Conservation (phyloP, 108 stramenopile species). For the Cyclotella choctawhatcheeana region DNA sequence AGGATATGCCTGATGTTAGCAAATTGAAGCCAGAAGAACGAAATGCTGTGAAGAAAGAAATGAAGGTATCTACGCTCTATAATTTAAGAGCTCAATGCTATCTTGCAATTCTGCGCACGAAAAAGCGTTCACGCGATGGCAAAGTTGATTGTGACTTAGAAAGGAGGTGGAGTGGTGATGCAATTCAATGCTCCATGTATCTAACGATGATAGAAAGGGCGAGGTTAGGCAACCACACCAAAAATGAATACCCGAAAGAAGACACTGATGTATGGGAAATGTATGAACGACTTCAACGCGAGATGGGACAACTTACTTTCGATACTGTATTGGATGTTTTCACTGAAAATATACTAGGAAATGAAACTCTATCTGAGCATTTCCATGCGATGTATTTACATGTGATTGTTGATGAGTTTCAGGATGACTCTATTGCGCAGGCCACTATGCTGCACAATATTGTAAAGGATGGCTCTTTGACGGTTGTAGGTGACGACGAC, state of each 20-base stretch:
- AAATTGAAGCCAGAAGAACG: constrained; percentile 3
- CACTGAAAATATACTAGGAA: not conserved
- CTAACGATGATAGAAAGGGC: constrained; percentile 14
- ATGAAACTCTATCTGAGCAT: constrained; percentile 1
- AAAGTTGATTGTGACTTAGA: not conserved
- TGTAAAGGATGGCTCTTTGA: constrained; percentile 8
- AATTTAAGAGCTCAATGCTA: not conserved
- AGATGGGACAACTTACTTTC: constrained; percentile 12
- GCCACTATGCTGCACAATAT: constrained; percentile 18
- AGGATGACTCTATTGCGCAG: constrained; percentile 19
- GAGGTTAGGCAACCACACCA: constrained; percentile 12
- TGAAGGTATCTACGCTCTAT: not conserved
- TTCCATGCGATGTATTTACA: constrained; percentile 12
- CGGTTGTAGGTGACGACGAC: constrained; percentile 42
- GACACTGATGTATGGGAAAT: constrained; percentile 16
- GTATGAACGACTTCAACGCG: constrained; percentile 8
- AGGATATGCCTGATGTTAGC: not conserved
- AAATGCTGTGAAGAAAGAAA: constrained; percentile 13
- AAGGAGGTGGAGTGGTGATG: not conserved
- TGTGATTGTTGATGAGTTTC: constrained; percentile 36
- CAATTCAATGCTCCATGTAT: not conserved
- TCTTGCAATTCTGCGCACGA: not conserved
- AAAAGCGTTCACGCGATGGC: not conserved
- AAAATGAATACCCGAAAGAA: constrained; percentile 21
- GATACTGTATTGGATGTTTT: constrained; percentile 20